Base-by-base conservation (phyloP, 768 basidiomycete species). In the Kwoniella bestiolae region DNA sequence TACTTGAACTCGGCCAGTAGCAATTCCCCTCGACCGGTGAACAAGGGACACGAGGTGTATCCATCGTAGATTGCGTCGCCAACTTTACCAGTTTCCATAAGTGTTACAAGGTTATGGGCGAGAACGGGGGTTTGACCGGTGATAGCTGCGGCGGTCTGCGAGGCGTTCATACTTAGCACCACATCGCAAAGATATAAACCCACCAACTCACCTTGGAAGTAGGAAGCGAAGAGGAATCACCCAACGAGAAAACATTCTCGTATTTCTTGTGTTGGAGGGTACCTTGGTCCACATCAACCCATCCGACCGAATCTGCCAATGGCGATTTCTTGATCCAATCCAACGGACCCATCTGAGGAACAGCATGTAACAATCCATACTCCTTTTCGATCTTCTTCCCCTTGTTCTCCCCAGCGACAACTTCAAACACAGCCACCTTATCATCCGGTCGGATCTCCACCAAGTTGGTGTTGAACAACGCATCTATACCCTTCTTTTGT, bases 1-100 rank as follows among this genome's bases (percentile, higher is more conserved):
- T 97, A 99, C 79, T 91, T 91, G 85, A 97, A 97, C 81, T 97
- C 94, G 28, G 91, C 89, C 59, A 97, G 85, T 87, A 97, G 80
- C 61, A 85, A 81, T 74, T 83, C 80, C 61, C 90, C 90, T 71
- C 92, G 91, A 29, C 90, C 90, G 47, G 90, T 91, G 68, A 92
- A 83, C 7, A 92, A 84, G 2, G 81, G 82, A 62, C 82, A 82
- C 12, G 78, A 78, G 26, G 81, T 80, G 73, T 80, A 83, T 23
- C 94, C 94, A 77, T 92, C 89, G 75, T 99, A 99, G 51, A 76
- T 82, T 2, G 91, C 94, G 45, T 79, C 73, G 29, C 87, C 85
- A 51, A 91, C 80, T 69, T 86, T 86, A 34, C 93, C 94, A 1
- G 86, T 87, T 70, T 90, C 86, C 78, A 92, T 82, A 32, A 90